phyloP scores from a whole-genome alignment of 768 basidiomycete species.

The Lyophyllum shimeji region DNA sequence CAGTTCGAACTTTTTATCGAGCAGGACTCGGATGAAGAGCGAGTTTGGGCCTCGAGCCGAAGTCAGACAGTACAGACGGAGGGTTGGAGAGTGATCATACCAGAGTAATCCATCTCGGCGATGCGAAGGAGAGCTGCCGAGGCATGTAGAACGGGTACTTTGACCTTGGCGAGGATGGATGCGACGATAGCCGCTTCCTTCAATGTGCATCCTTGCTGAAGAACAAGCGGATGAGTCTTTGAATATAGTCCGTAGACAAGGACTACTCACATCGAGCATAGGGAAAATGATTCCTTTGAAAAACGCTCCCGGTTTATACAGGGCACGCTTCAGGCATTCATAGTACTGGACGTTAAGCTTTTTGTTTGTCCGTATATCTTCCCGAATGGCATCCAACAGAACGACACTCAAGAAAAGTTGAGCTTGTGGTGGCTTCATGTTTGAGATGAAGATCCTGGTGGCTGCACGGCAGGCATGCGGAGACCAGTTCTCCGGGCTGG shows the following conservation, averaged over 20 bases:
- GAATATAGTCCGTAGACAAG: background rate
- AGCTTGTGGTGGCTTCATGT: slow-evolving; percentile 93
- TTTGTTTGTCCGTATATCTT: slow-evolving; percentile 83
- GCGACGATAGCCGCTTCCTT: slow-evolving; percentile 95
- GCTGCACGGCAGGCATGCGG: slow-evolving; percentile 94
- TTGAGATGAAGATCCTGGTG: slow-evolving; percentile 93
- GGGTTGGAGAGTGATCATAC: slow-evolving; percentile 34
- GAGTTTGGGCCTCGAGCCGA: slow-evolving; percentile 76
- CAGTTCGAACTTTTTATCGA: slow-evolving; percentile 97
- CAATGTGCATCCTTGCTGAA: slow-evolving; percentile 73
- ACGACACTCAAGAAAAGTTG: slow-evolving; percentile 92
- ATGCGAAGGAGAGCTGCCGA: slow-evolving; percentile 92
- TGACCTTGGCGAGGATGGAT: slow-evolving; percentile 86
- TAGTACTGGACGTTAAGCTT: slow-evolving; percentile 94
- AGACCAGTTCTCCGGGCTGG: slow-evolving; percentile 91
- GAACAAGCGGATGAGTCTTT: background rate
- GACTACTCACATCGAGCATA: slow-evolving; percentile 73
- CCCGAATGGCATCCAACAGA: slow-evolving; percentile 83
- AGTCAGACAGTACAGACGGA: background rate
- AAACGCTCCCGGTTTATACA: slow-evolving; percentile 97
- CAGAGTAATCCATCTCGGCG: slow-evolving; percentile 95
- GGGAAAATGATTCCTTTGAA: slow-evolving; percentile 99
- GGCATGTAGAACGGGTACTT: slow-evolving; percentile 94
- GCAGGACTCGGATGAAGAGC: slow-evolving; percentile 91
- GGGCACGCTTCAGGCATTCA: slow-evolving; percentile 84